Conservation (phyloP, 371 early-diverging fungal species). For the Circinella umbellata region DNA sequence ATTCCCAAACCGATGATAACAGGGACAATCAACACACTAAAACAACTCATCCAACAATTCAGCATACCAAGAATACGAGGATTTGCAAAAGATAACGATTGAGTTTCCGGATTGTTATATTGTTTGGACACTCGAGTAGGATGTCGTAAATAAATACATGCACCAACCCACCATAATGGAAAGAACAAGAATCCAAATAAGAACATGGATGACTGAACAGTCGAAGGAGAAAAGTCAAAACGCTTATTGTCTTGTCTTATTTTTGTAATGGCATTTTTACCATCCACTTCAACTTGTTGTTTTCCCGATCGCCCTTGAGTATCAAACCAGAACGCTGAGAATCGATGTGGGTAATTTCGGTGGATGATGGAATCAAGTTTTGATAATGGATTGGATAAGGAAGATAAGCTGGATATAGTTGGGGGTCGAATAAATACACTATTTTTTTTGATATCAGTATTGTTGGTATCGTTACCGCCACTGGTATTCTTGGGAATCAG, state of each 20-base stretch:
- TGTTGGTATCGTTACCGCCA: not conserved
- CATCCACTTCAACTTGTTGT: slow-evolving; percentile 14
- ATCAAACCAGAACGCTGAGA: slow-evolving; percentile 23
- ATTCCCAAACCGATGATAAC: slow-evolving; percentile 16
- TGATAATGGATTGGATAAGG: slow-evolving; percentile 13
- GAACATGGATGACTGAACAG: slow-evolving; percentile 15
- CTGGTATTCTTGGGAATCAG: not conserved
- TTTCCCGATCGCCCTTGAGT: slow-evolving; percentile 15
- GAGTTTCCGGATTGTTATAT: not conserved
- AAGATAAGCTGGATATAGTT: slow-evolving; percentile 13
- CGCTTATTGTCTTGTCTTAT: not conserved
- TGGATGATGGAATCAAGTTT: slow-evolving; percentile 13
- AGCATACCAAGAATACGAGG: slow-evolving; percentile 13
- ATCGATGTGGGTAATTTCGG: slow-evolving; percentile 13
- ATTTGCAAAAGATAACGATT: slow-evolving; percentile 8
- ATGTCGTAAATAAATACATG: slow-evolving; percentile 18
- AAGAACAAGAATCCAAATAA: slow-evolving; percentile 22
- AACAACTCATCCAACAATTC: slow-evolving; percentile 23
- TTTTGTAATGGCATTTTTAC: not conserved
- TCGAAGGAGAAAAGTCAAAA: not conserved
- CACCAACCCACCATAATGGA: slow-evolving; percentile 25
- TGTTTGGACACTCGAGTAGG: slow-evolving; percentile 8
- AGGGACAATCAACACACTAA: slow-evolving; percentile 17
- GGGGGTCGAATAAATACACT: slow-evolving; percentile 12
- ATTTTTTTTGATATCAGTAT: not conserved